Conservation (phyloP, 108 stramenopile species). For the Conticribra weissflogii region DNA sequence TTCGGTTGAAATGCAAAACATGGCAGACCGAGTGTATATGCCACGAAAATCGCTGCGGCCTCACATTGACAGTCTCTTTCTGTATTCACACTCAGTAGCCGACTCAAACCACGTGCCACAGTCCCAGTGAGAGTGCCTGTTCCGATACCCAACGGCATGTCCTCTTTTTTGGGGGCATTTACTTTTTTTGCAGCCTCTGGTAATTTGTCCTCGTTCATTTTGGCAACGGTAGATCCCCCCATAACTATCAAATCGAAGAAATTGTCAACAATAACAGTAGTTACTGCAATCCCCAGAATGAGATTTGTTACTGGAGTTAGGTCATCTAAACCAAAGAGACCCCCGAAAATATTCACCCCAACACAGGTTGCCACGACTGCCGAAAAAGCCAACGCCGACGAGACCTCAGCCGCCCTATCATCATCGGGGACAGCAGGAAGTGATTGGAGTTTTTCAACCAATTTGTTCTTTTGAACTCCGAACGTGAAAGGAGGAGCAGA, state of each 20-base stretch:
- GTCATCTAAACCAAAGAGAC: constrained; percentile 57
- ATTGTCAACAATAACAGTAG: constrained; percentile 76
- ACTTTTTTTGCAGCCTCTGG: constrained; percentile 41
- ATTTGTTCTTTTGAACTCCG: constrained; percentile 53
- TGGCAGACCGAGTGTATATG: constrained; percentile 91
- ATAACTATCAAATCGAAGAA: constrained; percentile 77
- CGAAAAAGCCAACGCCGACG: constrained; percentile 66
- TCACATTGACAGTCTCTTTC: constrained; percentile 94
- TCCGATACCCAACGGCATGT: constrained; percentile 74
- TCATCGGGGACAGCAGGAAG: constrained; percentile 78
- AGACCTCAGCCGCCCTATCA: constrained; percentile 81
- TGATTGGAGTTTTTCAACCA: constrained; percentile 50
- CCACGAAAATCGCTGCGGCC: constrained; percentile 89
- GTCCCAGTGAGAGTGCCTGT: constrained; percentile 76
- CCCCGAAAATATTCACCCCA: constrained; percentile 64
- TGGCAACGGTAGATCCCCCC: constrained; percentile 36
- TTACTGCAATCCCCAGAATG: constrained; percentile 54
- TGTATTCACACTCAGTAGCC: constrained; percentile 85
- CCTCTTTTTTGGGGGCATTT: constrained; percentile 62
- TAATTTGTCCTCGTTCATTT: constrained; percentile 62
- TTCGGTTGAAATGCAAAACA: constrained; percentile 95
- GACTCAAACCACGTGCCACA: constrained; percentile 82
- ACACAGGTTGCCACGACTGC: constrained; percentile 72
- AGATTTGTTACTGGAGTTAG: constrained; percentile 61
- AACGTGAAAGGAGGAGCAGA: constrained; percentile 35